phyloP scores from a whole-genome alignment of 2,329 filamentous ascomycete genomes.

The Xylogone sp. region DNA sequence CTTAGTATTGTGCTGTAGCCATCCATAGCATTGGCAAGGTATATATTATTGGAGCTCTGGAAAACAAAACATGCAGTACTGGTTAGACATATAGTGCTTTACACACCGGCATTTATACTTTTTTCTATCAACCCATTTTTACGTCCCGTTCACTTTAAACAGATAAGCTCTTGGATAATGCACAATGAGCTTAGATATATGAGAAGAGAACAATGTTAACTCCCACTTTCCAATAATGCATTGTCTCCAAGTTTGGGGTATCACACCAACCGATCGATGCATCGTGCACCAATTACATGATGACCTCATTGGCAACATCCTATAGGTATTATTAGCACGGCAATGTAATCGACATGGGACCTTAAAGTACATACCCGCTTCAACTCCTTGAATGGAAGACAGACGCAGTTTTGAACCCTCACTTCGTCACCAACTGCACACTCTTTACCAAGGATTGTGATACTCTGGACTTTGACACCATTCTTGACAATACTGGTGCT shows the following conservation, averaged over 20 bases:
- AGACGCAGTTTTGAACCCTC: constrained; percentile 95
- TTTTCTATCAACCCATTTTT: neutral
- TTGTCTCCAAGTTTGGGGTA: neutral
- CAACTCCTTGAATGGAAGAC: constrained; percentile 95
- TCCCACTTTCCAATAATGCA: neutral
- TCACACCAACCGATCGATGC: neutral
- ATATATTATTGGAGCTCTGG: too few relatives aligned
- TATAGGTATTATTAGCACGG: constrained; percentile 36
- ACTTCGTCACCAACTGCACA: constrained; percentile 92
- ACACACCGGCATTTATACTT: neutral
- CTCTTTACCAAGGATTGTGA: constrained; percentile 96
- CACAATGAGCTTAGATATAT: neutral
- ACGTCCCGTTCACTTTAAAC: neutral
- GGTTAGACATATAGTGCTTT: neutral
- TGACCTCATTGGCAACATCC: constrained; percentile 84
- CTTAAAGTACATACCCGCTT: constrained; percentile 68
- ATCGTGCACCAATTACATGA: constrained; percentile 63
- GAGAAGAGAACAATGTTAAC: neutral
- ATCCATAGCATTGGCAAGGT: too few relatives aligned
- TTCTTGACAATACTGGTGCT: constrained; percentile 95
- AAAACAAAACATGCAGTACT: neutral
- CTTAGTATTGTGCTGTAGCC: too few relatives aligned
- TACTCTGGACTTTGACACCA: constrained; percentile 96
- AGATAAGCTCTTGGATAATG: neutral
- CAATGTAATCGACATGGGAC: neutral